Percentiles rank a stretch among this genome's conserved stretches.
Conservation (phyloP, 306 rosid species). For the Astragalus membranaceus region DNA sequence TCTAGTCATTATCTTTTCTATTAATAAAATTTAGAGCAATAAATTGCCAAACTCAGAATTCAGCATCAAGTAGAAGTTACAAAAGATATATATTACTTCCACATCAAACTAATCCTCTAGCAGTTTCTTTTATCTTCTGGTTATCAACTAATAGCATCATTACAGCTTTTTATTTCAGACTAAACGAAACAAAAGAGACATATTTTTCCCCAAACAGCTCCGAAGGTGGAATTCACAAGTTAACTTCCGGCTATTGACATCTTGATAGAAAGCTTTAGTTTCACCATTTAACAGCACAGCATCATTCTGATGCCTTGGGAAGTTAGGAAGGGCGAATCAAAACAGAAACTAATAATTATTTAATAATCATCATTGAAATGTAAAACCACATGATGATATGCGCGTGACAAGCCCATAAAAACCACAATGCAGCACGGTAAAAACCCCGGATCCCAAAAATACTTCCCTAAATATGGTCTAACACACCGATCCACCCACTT, state of each 20-base stretch:
- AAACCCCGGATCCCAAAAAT: neutral
- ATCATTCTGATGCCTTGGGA: neutral
- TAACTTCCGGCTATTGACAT: neutral
- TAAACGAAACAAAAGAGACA: neutral
- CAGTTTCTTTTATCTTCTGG: neutral
- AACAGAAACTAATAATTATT: neutral
- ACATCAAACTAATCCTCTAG: neutral
- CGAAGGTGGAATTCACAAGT: neutral
- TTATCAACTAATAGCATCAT: neutral
- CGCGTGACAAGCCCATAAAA: neutral
- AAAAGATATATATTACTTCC: neutral
- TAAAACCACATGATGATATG: neutral
- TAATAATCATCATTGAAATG: neutral
- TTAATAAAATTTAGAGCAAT: neutral
- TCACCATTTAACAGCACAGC: conserved; percentile 9
- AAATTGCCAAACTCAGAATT: neutral
- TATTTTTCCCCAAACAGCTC: neutral
- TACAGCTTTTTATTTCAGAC: neutral
- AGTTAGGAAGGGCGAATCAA: neutral
- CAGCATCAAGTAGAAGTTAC: neutral
- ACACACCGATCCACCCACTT: neutral
- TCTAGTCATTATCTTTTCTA: neutral
- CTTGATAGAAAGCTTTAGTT: neutral
- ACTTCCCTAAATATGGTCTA: neutral
- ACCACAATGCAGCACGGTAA: neutral